A percentile compares a stretch with the other conserved stretches of the same genome.
Evolutionary conservation across 1,284 basidiomycete species (phyloP).

Genomic region (Papiliotrema fonsecae): DNA sequence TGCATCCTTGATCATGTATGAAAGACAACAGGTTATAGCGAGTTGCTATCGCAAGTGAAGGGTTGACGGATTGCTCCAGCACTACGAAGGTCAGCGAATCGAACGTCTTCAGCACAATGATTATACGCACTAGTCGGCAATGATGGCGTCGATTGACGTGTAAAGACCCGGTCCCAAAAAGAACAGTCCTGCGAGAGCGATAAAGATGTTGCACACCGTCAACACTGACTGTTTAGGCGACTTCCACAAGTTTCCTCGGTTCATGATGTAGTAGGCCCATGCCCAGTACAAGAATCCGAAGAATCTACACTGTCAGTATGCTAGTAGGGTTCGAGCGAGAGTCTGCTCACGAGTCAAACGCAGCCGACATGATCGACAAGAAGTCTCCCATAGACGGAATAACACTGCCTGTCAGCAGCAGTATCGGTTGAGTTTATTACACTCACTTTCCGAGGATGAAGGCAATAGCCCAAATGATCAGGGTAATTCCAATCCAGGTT

Average conservation of each 20-base stretch:
- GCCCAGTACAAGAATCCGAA: slow-evolving; percentile 51
- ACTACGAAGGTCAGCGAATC: slow-evolving; percentile 5
- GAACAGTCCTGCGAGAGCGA: slow-evolving; percentile 47
- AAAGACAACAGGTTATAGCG: slow-evolving; percentile 6
- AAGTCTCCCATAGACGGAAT: slow-evolving; percentile 52
- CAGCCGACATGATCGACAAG: slow-evolving; percentile 45
- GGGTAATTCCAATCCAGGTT: slow-evolving; percentile 57
- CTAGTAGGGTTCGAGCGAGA: not conserved
- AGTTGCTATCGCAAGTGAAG: slow-evolving; percentile 23
- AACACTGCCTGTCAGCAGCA: slow-evolving; percentile 9
- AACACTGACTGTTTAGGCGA: slow-evolving; percentile 23
- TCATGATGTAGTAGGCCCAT: slow-evolving; percentile 48
- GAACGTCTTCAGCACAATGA: not conserved
- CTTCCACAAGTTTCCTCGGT: slow-evolving; percentile 39
- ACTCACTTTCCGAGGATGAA: slow-evolving; percentile 58
- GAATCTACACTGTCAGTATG: not conserved
- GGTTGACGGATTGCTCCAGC: slow-evolving; percentile 16
- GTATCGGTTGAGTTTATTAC: not conserved
- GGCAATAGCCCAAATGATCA: slow-evolving; percentile 56
- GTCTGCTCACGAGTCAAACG: slow-evolving; percentile 28
- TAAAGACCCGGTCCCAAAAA: slow-evolving; percentile 52
- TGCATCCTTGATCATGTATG: not conserved
- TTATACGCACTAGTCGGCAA: slow-evolving; percentile 35
- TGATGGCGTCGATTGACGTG: slow-evolving; percentile 51
- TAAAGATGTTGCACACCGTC: slow-evolving; percentile 44